These are phyloP conservation scores for Digitaria exilis DNA, from an alignment of 202 grass and related monocot species.

Conservation along the genomic window DNA sequence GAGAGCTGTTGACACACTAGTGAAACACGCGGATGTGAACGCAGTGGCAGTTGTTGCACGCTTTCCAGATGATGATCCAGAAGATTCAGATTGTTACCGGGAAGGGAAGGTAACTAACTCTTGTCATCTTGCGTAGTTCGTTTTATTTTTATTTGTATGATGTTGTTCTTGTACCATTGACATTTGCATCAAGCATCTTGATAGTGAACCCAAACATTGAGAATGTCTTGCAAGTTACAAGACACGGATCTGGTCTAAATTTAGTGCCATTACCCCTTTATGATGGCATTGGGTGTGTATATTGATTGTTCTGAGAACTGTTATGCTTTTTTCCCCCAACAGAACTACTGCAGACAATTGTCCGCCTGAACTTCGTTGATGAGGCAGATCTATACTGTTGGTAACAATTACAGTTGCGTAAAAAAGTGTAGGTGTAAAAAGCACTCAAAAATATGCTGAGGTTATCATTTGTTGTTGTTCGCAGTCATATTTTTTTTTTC, in stretches of 20 bases:
- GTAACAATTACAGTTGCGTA: background rate
- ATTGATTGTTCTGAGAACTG: background rate
- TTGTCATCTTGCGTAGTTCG: background rate
- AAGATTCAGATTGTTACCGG: slow-evolving; percentile 65
- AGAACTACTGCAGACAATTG: too few species aligned
- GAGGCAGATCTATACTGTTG: too few species aligned
- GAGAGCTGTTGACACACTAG: slow-evolving; percentile 64
- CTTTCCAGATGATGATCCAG: slow-evolving; percentile 85
- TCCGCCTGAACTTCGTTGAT: too few species aligned
- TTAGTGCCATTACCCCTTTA: slow-evolving; percentile 4
- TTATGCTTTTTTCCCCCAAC: background rate
- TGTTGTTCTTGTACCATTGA: background rate
- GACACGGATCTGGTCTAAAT: background rate
- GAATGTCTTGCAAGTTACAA: background rate
- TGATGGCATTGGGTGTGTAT: background rate
- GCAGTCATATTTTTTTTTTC: background rate
- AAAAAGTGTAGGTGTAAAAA: too few species aligned
- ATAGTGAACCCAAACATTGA: background rate
- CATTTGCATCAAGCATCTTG: background rate
- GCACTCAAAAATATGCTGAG: background rate
- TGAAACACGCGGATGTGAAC: slow-evolving; percentile 65
- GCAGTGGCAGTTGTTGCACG: slow-evolving; percentile 80
- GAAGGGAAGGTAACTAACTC: slow-evolving; percentile 66
- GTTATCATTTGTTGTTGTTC: background rate
- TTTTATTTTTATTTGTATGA: slow-evolving; percentile 8